A percentile compares a stretch with the other conserved stretches of the same genome.
Conservation (phyloP, 352 stramenopile species). For the Phytophthora citricola region DNA sequence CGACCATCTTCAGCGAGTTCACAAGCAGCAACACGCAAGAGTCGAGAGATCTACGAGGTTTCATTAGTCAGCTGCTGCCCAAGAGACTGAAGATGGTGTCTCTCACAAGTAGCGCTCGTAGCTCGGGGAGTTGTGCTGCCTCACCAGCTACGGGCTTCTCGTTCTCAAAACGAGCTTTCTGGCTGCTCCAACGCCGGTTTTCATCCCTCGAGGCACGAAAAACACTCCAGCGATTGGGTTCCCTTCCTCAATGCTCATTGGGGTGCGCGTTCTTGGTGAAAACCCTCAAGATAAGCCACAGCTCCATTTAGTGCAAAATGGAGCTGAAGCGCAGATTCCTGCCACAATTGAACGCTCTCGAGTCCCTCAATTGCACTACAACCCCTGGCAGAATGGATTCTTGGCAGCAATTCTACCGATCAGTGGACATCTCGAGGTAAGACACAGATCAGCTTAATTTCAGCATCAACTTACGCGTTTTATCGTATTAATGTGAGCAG, state of each 20-base stretch:
- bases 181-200: constrained; percentile 34
- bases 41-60: constrained; percentile 52
- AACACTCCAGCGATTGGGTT: constrained; percentile 59
- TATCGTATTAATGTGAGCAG: constrained; percentile 25
- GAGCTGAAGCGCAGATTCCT: constrained; percentile 36
- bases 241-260: constrained; percentile 50
- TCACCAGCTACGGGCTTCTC: constrained; percentile 66
- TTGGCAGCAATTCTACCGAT: constrained; percentile 57
- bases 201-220: constrained; percentile 46
- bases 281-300: constrained; percentile 62
- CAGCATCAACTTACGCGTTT: not conserved
- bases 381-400: constrained; percentile 38
- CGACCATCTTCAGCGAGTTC: constrained; percentile 68
- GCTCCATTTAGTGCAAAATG: constrained; percentile 61
- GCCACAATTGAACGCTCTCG: constrained; percentile 44
- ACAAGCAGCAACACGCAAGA: constrained; percentile 48
- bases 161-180: constrained; percentile 49
- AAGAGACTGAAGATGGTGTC: constrained; percentile 71
- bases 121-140: constrained; percentile 53
- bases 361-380: constrained; percentile 46
- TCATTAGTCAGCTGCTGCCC: constrained; percentile 32
- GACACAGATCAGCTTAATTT: not conserved
- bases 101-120: constrained; percentile 44
- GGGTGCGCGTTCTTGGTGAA: constrained; percentile 57
- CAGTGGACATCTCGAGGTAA: constrained; percentile 65